Evolutionary conservation across 2,329 filamentous ascomycete genomes (phyloP), one percentile per base, ranked within the genome.

Genomic region (Pyrenophora teres): DNA sequence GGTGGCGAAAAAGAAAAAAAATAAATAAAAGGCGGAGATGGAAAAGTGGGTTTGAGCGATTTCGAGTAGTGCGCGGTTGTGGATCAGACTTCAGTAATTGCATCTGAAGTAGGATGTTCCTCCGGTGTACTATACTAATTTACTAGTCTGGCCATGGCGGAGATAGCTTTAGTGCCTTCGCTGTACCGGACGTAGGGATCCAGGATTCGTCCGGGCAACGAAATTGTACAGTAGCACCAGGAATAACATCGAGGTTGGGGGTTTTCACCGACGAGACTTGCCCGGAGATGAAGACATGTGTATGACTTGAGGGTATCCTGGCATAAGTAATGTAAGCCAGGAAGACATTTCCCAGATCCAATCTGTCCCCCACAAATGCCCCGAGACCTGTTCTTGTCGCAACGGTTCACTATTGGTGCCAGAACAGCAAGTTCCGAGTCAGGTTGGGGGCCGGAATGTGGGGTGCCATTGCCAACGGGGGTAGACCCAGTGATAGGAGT

Each of bases 101-200:
- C 7, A n/a, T 32, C 36, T 39, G 35, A 30, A 18, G 21, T 40
- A 6, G 18, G 9, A 19, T 4, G 16, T 39, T 19, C 27, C 37
- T 6, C 19, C 12, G 8, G 33, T 41, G 15, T 10, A 23, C 37
- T 32, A 31, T 19, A 33, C 53, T 56, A 35, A 47, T 13, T 10
- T 37, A 19, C 45, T 35, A 59, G 56, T 25, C 46, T 81, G 7
- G 79, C 79, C 2, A 79, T 80, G 73, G 77, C 77, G 10, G 79
- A 81, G 58, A 80, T 81, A 78, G 78, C 75, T 1, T 60, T 81
- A 6, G 61, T 77, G 1, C 72, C 77, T 3, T 74, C 76, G 1
- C 55, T 81, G 4, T 80, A 81, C 60, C 63, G 75, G 42, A 67
- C 61, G 23, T 81, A 44, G 36, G 46, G 46, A 13, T 59, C 53